These are phyloP conservation scores for Sclerotinia trifoliorum DNA, from an alignment of 2,329 filamentous ascomycete genomes.

Conservation along the genomic window DNA sequence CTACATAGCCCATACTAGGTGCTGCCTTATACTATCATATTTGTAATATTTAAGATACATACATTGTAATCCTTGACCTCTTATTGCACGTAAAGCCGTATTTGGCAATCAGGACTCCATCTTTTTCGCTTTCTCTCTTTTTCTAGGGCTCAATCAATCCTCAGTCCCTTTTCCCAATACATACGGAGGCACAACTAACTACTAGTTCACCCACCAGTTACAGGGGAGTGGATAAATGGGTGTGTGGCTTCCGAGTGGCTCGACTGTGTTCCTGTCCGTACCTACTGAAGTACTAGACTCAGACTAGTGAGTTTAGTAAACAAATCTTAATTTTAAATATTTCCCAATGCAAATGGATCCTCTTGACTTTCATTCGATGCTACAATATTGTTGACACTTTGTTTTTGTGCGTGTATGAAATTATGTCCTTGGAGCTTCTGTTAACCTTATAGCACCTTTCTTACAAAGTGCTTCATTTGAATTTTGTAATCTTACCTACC, in stretches of 20 bases:
- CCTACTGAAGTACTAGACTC: no score
- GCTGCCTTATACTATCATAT: background rate
- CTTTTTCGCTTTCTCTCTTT: background rate
- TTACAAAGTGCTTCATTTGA: constrained; percentile 1
- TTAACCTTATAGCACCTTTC: constrained; percentile 6
- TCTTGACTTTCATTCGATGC: background rate
- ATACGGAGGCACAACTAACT: no score
- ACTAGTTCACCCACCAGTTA: no score
- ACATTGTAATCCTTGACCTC: background rate
- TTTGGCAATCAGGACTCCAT: background rate
- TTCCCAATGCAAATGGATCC: background rate
- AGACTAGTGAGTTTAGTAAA: background rate
- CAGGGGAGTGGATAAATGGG: background rate
- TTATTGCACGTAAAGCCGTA: background rate
- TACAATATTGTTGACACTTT: constrained; percentile 6
- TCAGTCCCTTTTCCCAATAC: background rate
- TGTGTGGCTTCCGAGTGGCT: constrained; percentile 16
- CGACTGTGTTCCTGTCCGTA: background rate
- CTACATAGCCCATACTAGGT: no score
- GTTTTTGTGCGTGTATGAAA: background rate
- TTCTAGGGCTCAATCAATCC: background rate
- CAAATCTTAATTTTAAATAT: constrained; percentile 13
- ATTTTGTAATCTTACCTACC: background rate
- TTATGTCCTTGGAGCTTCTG: constrained; percentile 6
- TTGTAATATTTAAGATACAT: background rate